Evolutionary conservation across 768 basidiomycete species (phyloP).

Genomic region (Boletus subcaerulescens): DNA sequence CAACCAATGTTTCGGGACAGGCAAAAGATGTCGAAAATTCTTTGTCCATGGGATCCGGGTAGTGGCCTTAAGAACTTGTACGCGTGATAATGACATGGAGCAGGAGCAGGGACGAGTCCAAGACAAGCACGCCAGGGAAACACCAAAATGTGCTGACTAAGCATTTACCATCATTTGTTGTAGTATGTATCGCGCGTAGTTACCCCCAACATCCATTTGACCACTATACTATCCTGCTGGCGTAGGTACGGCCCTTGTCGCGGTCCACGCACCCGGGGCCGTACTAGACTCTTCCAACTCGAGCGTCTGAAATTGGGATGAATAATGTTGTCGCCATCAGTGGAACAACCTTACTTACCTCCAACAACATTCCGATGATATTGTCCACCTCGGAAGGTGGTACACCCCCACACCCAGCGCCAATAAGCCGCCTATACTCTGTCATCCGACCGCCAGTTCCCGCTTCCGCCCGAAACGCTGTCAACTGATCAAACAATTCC

Average conservation of each 20-base stretch:
- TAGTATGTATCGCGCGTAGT: too few species aligned
- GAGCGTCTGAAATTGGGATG: conserved; percentile 51
- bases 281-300: conserved; percentile 80
- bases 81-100: conserved; percentile 31
- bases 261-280: conserved; percentile 42
- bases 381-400: conserved; percentile 85
- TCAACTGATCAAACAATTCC: conserved; percentile 70
- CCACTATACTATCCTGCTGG: conserved; percentile 17
- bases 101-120: not conserved
- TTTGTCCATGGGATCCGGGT: conserved; percentile 57
- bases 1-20: conserved; percentile 54
- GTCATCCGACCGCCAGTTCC: conserved; percentile 88
- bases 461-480: conserved; percentile 81
- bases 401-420: conserved; percentile 86
- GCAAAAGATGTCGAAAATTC: conserved; percentile 62
- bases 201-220: too few species aligned
- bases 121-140: not conserved
- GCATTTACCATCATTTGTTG: not conserved
- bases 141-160: conserved; percentile 19
- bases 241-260: conserved; percentile 24
- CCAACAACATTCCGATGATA: conserved; percentile 79
- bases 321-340: not conserved
- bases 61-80: conserved; percentile 44
- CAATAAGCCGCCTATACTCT: conserved; percentile 86
- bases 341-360: conserved; percentile 46